Evolutionary conservation across 306 rosid species (phyloP), one percentile per base, ranked within the genome.

Genomic region (Hippophae rhamnoides): DNA sequence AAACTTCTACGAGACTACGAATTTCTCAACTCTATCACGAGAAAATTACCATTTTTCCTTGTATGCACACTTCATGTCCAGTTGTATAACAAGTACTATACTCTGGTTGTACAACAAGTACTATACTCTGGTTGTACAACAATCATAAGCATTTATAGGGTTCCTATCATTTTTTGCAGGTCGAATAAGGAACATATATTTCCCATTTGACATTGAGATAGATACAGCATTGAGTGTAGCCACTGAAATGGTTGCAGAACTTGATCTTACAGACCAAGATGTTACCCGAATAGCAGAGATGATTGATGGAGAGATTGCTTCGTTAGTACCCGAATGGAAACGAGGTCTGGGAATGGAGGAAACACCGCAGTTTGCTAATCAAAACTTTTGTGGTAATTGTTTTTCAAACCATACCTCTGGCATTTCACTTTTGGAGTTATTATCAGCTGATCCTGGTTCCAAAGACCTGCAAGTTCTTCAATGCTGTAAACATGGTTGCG

Each of bases 141-240:
- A n/a, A 18, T 18, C 23, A 18, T 18, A 18, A 18, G 38, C 38
- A 31, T 31, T 31, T 2, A 31, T 31, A 31, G 38, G 38, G 3
- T 31, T 31, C 38, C 43, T 38, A 47, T 70, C 43, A 7, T 54
- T 50, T 46, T 12, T 72, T 66, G 69, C 95, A 89, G 97, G 93
- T 14, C 90, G 45, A 13, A 77, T 84, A 13, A 87, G 95, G 47
- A 89, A 90, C 76, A 87, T 90, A 44, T 65, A 87, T 74, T 90
- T 90, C 74, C 89, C 92, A 12, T 90, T 90, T 56, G 96, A 90
- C 74, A 59, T 73, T 52, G 86, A 83, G 74, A 76, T 47, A 2
- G 97, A 87, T 66, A 90, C 97, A 26, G 96, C 97, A 70, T 55
- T 87, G 43, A 85, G 87, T 3, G 97, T 90, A 43, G 94, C 97